Evolutionary conservation across 1,139 yeast species (phyloP), one percentile per base, ranked within the genome.

Genomic region (Debaryomyces psychrophilus): DNA sequence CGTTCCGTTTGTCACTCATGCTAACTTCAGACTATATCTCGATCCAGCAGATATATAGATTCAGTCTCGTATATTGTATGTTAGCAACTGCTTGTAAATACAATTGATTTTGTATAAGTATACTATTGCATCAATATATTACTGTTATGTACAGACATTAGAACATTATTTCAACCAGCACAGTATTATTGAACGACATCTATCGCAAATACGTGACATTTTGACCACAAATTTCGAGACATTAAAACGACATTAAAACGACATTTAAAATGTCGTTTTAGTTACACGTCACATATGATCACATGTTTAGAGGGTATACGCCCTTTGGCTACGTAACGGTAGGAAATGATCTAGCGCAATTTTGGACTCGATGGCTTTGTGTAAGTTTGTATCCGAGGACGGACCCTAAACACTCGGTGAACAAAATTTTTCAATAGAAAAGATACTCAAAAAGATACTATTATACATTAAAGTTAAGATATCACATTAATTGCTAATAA

Each of bases 401-500:
- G 8, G n/a, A 20, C 18, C 9, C 35, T 18, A 17, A 3, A n/a
- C 12, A 7, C 25, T 18, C 12, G 18, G 31, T 9, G 15, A 17
- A 31, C 31, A 43, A 43, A 43, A 37, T 25, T 43, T 43, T 43
- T 43, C 45, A 35, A 34, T 31, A 14, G 14, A 17, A 11, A 17
- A 15, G 34, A 35, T 27, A 28, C 18, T 26, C 22, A 27, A 28
- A 20, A 26, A 37, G 23, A 35, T 35, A 9, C 17, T 6, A 14
- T 22, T 35, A 23, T 35, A 35, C 37, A 22, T 8, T 37, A 28
- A 42, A 37, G 23, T 37, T 37, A 27, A 37, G 41, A 37, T 37
- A 43, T 37, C 43, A 37, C 43, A 43, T 37, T 43, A 27, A 36
- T 44, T 31, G 41, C 37, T 44, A 45, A 33, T 41, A 62, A 67